Base-by-base conservation (phyloP, 345 rosid genomes). In the Carallia pectinifolia region DNA sequence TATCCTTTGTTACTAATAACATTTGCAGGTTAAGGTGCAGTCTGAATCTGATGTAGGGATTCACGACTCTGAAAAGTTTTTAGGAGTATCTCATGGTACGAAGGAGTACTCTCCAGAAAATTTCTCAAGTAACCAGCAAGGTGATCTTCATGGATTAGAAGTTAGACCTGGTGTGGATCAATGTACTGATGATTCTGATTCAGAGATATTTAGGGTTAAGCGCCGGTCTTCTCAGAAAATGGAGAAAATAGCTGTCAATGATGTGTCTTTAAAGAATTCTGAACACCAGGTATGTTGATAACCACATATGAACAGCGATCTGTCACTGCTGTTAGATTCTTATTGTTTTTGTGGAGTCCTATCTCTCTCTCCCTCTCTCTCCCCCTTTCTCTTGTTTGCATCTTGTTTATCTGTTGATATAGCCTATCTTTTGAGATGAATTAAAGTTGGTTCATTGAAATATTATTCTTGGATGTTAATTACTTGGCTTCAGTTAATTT, bases 131-230 rank as follows among this genome's bases (percentile, higher is more conserved):
- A 40, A 70, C 13, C 68, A 72, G 66, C 66, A 63, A 31, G 71
- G 60, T 54, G 72, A 75, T 74, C 67, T 59, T 71, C 76, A 53
- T 48, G 72, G 78, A 67, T 68, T 83, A 63, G 79, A 67, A 23
- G 68, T 62, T 68, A 72, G 79, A 69, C 71, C 71, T 56, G 13
- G 54, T 4, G 40, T 55, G 53, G 88, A 86, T 66, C 86, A 86
- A 52, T 81, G 81, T 60, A 81, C 87, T 79, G 98, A 96, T 60
- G 96, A 88, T 81, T 92, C 98, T 67, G 99, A 92, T 69, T 82
- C 85, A 0, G 96, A 85, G 81, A 74, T 85, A 76, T 92, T 96
- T 77, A 80, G 97, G 79, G 99, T 96, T 65, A 96, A 92, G 80
- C 95, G 99, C 1, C 91, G 95, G n/a, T 80, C 96, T 33, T 84